Conservation (phyloP, 1,139 yeast genomes). For the Candida sanyaensis region DNA sequence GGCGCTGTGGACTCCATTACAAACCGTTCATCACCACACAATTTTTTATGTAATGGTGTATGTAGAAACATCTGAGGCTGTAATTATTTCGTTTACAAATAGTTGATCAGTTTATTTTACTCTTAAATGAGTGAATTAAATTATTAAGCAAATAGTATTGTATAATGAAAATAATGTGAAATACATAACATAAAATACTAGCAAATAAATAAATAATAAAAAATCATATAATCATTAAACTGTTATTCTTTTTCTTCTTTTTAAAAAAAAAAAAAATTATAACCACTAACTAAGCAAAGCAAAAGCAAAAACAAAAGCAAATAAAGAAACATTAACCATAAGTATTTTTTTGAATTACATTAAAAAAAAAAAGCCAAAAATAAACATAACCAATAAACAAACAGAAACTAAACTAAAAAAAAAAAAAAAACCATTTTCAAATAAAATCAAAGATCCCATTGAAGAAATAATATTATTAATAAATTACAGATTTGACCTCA, state of each 20-base stretch:
- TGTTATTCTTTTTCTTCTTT: background rate
- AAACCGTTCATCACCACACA: conserved; percentile 33
- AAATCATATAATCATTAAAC: conserved; percentile 2
- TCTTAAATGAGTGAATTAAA: background rate
- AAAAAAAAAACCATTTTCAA: background rate
- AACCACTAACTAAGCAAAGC: background rate
- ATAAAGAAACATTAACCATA: background rate
- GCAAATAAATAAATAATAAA: conserved; percentile 3
- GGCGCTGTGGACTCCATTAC: conserved; percentile 38
- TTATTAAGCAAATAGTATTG: background rate
- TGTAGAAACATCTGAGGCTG: conserved; percentile 32
- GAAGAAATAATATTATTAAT: background rate
- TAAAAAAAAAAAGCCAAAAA: background rate
- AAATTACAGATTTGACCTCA: conserved; percentile 1
- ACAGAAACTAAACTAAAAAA: background rate
- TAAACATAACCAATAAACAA: background rate
- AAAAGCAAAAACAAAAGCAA: background rate
- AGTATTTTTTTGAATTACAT: background rate
- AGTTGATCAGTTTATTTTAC: background rate
- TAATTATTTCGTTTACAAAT: background rate
- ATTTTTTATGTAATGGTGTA: conserved; percentile 23
- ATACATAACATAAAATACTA: background rate
- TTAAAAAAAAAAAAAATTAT: background rate
- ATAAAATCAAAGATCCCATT: background rate
- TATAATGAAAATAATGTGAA: background rate